Conservation (phyloP, 768 basidiomycete genomes). For the Cystofilobasidium bisporidii region DNA sequence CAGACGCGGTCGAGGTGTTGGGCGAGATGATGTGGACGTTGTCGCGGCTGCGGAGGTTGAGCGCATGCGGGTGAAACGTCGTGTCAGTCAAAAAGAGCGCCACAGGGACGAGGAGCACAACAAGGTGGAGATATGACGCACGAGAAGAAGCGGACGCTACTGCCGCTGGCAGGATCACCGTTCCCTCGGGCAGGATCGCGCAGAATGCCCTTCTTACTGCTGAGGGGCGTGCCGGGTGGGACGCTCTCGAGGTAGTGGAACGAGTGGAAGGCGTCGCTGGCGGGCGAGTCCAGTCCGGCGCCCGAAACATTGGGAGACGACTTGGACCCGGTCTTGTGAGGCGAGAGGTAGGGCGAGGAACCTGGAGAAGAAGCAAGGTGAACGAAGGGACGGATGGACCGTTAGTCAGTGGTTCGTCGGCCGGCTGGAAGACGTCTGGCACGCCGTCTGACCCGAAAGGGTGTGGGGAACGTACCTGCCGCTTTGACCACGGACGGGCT, state of each 20-base stretch:
- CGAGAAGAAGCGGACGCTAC: conserved; percentile 68
- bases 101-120: no score
- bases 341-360: conserved; percentile 10
- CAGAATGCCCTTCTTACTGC: conserved; percentile 44
- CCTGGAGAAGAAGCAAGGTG: not conserved
- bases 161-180: conserved; percentile 65
- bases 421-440: no score
- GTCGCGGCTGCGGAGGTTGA: conserved; percentile 8
- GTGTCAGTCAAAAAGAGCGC: no score
- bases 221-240: conserved; percentile 9
- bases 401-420: no score
- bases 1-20: conserved; percentile 3
- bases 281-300: not conserved
- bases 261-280: conserved; percentile 7
- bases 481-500: no score
- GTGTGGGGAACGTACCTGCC: no score
- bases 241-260: conserved; percentile 9
- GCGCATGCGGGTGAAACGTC: no score
- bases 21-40: conserved; percentile 21
- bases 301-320: conserved; percentile 2
- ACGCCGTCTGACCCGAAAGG: no score
- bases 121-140: no score
- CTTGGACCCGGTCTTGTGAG: not conserved
- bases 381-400: no score
- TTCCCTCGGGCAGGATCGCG: conserved; percentile 45